These are phyloP conservation scores for Periconia sp. DNA, from an alignment of 2,329 filamentous ascomycete genomes.

Conservation along the genomic window DNA sequence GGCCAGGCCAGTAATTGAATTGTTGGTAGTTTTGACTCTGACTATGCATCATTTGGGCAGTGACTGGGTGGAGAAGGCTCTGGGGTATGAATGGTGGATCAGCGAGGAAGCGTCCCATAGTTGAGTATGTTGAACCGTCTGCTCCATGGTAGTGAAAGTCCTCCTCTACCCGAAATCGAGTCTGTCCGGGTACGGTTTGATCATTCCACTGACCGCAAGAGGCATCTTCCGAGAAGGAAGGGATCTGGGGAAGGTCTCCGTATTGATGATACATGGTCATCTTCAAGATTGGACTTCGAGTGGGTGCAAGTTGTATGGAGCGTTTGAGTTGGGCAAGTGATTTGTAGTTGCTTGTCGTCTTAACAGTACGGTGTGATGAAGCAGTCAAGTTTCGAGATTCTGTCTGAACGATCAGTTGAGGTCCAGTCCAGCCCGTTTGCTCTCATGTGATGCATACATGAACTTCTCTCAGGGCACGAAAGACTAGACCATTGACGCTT, in stretches of 20 bases:
- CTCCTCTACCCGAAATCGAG: conserved; percentile 15
- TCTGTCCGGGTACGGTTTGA: conserved; percentile 16
- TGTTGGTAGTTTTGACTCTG: conserved; percentile 17
- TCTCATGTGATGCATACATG: no score
- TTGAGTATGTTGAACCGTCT: conserved; percentile 22
- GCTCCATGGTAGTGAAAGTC: conserved; percentile 19
- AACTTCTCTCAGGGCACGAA: no score
- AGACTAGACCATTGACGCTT: no score
- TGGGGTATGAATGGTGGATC: conserved; percentile 29
- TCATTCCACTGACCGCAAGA: conserved; percentile 15
- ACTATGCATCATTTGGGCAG: conserved; percentile 13
- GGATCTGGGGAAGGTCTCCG: conserved; percentile 34
- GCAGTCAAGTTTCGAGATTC: no score
- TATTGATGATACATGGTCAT: conserved; percentile 22
- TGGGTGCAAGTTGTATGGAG: not conserved
- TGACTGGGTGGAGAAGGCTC: conserved; percentile 32
- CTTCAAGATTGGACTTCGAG: conserved; percentile 3
- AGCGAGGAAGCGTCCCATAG: conserved; percentile 35
- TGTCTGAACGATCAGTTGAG: no score
- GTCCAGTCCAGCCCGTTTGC: no score
- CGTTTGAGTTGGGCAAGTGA: no score
- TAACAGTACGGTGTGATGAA: no score
- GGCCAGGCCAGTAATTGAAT: conserved; percentile 26
- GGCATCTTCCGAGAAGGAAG: conserved; percentile 23
- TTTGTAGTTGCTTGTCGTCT: no score